Percentiles rank a stretch among this genome's conserved stretches.
Conservation (phyloP, 2,329 filamentous ascomycete genomes). For the Hawksworthiomyces lignivorus region DNA sequence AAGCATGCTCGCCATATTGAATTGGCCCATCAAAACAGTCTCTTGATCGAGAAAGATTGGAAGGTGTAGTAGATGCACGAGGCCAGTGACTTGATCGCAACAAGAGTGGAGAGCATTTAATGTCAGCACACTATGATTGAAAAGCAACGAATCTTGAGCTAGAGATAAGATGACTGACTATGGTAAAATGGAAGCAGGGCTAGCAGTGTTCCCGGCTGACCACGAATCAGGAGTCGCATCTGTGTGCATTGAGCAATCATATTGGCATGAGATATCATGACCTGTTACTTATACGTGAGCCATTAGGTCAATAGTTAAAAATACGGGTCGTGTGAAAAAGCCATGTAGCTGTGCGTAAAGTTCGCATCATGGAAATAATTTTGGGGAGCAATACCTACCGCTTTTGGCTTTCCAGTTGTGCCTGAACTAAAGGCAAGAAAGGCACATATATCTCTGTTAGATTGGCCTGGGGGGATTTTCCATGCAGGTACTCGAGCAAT, state of each 20-base stretch:
- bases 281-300: too few species aligned
- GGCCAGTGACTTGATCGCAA: constrained; percentile 45
- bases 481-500: neutral
- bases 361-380: too few species aligned
- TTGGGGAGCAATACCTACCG: too few species aligned
- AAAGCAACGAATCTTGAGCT: too few species aligned
- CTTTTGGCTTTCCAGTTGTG: too few species aligned
- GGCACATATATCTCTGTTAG: too few species aligned
- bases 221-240: constrained; percentile 42
- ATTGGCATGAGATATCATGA: constrained; percentile 50
- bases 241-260: constrained; percentile 55
- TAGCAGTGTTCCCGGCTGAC: constrained; percentile 21
- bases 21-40: constrained; percentile 56
- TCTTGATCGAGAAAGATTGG: constrained; percentile 57
- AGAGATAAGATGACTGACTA: constrained; percentile 11
- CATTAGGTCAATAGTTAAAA: too few species aligned
- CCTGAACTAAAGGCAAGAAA: too few species aligned
- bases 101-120: constrained; percentile 12
- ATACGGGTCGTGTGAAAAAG: too few species aligned
- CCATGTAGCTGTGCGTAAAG: too few species aligned
- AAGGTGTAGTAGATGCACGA: constrained; percentile 55
- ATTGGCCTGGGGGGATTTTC: neutral
- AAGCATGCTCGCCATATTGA: constrained; percentile 55
- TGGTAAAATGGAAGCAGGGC: constrained; percentile 21
- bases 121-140: neutral